phyloP scores from a whole-genome alignment of 2,329 filamentous ascomycete genomes.

The Scedosporium boydii region DNA sequence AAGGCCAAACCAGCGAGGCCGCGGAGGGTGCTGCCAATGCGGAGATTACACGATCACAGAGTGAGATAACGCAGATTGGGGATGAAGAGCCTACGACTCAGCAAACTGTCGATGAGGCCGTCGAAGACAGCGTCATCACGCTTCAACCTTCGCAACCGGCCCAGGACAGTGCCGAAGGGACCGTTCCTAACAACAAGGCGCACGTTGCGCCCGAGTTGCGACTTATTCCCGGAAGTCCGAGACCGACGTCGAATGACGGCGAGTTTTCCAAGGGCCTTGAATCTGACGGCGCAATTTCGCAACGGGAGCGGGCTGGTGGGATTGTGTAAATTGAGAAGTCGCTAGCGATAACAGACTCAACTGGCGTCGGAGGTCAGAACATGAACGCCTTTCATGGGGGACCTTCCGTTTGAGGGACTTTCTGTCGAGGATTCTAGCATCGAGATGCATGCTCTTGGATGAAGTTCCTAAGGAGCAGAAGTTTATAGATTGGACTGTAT shows the following conservation, averaged over 20 bases:
- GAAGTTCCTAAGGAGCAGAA: background rate
- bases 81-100: constrained; percentile 21
- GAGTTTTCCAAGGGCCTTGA: background rate
- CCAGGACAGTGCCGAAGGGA: constrained; percentile 7
- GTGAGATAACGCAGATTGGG: constrained; percentile 19
- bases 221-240: constrained; percentile 42
- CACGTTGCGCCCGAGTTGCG: constrained; percentile 31
- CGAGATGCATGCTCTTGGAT: background rate
- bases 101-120: constrained; percentile 20
- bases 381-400: no score
- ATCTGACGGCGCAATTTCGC: background rate
- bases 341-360: background rate
- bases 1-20: constrained; percentile 14
- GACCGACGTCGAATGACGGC: constrained; percentile 17
- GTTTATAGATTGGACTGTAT: background rate
- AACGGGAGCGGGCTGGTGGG: background rate
- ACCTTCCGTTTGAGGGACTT: no score
- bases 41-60: background rate
- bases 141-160: constrained; percentile 8
- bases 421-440: no score
- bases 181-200: constrained; percentile 8
- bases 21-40: background rate
- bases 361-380: no score
- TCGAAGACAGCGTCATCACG: constrained; percentile 12
- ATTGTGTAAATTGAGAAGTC: background rate